Evolutionary conservation across 2,329 filamentous ascomycete species (phyloP).

Genomic region (Aspergillus calidoustus): DNA sequence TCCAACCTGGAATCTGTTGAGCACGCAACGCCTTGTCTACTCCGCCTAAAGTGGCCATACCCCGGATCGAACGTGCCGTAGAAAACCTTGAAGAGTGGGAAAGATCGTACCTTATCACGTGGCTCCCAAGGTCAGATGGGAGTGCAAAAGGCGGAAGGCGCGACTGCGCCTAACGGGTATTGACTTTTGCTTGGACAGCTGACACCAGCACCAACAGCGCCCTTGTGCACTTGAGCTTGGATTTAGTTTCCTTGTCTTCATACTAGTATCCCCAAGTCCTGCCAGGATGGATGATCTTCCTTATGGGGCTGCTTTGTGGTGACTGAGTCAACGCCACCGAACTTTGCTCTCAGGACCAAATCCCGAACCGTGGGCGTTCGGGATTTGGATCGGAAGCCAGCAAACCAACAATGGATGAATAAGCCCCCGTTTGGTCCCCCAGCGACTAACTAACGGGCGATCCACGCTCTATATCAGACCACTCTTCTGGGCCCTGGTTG

Average conservation of each 20-base stretch:
- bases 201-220: background rate
- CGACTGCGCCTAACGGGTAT: background rate
- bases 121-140: background rate
- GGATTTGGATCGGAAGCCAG: slow-evolving; percentile 37
- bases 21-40: background rate
- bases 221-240: background rate
- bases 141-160: background rate
- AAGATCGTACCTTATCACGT: background rate
- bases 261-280: background rate
- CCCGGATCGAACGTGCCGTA: background rate
- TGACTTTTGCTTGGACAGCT: no score
- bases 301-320: background rate
- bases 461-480: slow-evolving; percentile 37
- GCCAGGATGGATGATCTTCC: background rate
- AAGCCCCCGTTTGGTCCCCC: slow-evolving; percentile 26
- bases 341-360: slow-evolving; percentile 29
- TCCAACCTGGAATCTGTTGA: background rate
- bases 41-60: background rate
- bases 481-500: slow-evolving; percentile 24
- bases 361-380: slow-evolving; percentile 37
- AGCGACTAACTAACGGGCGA: slow-evolving; percentile 10
- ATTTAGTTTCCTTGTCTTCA: slow-evolving; percentile 1
- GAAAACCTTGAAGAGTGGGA: background rate
- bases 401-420: slow-evolving; percentile 32
- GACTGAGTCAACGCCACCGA: slow-evolving; percentile 20